phyloP scores from a whole-genome alignment of 2,329 filamentous ascomycete genomes.

The Sclerotinia glacialis region DNA sequence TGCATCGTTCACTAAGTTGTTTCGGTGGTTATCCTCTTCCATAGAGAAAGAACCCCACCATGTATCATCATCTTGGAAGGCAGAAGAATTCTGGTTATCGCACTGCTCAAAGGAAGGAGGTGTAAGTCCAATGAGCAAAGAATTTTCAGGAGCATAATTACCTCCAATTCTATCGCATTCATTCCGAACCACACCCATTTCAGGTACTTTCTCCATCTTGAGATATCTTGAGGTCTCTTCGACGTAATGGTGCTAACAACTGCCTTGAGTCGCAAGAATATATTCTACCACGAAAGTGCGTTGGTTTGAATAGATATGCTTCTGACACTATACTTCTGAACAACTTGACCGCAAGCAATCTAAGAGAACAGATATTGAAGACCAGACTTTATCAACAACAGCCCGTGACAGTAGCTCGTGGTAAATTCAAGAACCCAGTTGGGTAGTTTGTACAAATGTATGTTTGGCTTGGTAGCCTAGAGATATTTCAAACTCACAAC shows the following conservation, averaged over 20 bases:
- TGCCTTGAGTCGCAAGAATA: constrained; percentile 12
- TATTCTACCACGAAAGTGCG: neutral
- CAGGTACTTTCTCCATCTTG: constrained; percentile 14
- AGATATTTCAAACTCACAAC: constrained; percentile 13
- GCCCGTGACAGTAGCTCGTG: neutral
- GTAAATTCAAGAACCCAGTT: neutral
- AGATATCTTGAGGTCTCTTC: constrained; percentile 21
- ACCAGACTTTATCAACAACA: neutral
- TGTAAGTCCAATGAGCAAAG: constrained; percentile 22
- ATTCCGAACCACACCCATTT: constrained; percentile 1
- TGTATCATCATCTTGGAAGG: constrained; percentile 9
- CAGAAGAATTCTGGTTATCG: constrained; percentile 10
- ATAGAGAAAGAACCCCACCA: neutral
- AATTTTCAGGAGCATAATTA: constrained; percentile 23
- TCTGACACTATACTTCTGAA: neutral
- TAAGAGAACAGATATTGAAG: neutral
- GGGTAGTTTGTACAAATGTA: constrained; percentile 12
- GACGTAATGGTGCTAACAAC: neutral
- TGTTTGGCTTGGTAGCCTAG: constrained; percentile 15
- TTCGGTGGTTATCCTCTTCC: neutral
- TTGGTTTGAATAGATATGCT: neutral
- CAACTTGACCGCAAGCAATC: neutral
- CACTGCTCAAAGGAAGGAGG: constrained; percentile 22
- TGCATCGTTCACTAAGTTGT: neutral
- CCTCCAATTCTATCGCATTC: constrained; percentile 16